A percentile compares a stretch with the other conserved stretches of the same genome.
These are phyloP conservation scores for Trichoderma sp. DNA, from an alignment of 2,329 filamentous ascomycete genomes.

Conservation along the genomic window DNA sequence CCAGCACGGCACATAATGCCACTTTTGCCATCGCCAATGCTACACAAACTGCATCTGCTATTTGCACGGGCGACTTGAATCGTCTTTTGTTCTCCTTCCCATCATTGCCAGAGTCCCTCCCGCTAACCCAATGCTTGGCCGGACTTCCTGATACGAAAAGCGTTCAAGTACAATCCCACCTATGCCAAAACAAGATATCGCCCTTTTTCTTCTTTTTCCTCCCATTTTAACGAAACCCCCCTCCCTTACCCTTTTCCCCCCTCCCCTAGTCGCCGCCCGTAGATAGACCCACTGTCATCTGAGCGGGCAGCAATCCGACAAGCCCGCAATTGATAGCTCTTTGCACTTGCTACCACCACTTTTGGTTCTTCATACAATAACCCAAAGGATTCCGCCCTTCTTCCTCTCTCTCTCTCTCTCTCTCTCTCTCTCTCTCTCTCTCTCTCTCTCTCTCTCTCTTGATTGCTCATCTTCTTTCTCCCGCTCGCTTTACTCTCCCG, in stretches of 20 bases:
- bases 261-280: constrained; percentile 19
- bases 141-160: not conserved
- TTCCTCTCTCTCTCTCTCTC: not conserved
- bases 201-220: not conserved
- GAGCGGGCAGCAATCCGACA: constrained; percentile 3
- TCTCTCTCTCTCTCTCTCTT: not conserved
- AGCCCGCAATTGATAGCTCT: constrained; percentile 9
- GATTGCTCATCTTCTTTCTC: not conserved
- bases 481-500: not conserved
- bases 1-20: not conserved
- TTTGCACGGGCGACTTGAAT: not conserved
- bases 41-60: not conserved
- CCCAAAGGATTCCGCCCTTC: constrained; percentile 1
- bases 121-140: not conserved
- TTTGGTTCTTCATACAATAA: constrained; percentile 5
- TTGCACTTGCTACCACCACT: not conserved
- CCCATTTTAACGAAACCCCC: not conserved
- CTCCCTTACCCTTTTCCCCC: not conserved
- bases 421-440: not conserved
- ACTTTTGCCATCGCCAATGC: not conserved
- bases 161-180: not conserved
- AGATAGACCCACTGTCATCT: constrained; percentile 23
- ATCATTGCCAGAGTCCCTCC: not conserved
- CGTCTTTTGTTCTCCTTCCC: not conserved
- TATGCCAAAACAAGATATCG: not conserved